Conservation (phyloP, 2,329 filamentous ascomycete genomes). For the Stromatinia cepivora region DNA sequence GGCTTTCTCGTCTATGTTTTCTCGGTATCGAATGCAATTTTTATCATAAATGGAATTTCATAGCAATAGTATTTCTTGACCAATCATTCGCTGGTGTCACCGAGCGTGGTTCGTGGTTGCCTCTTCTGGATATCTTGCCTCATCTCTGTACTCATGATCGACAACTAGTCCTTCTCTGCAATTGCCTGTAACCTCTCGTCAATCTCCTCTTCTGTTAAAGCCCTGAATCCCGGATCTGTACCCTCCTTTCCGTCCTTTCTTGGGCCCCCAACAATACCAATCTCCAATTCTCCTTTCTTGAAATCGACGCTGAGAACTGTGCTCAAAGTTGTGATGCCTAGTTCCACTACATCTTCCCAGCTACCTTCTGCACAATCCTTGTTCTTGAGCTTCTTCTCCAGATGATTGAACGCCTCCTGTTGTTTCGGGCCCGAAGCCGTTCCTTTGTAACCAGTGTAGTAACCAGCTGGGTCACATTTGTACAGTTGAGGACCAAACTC, state of each 20-base stretch:
- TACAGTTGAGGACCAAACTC: slow-evolving; percentile 93
- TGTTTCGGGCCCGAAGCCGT: slow-evolving; percentile 97
- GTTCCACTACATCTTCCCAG: slow-evolving; percentile 97
- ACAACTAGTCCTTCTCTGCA: slow-evolving; percentile 88
- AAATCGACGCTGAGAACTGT: slow-evolving; percentile 98
- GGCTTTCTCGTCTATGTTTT: slow-evolving; percentile 29
- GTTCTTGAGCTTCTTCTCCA: slow-evolving; percentile 99
- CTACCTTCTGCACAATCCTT: slow-evolving; percentile 89
- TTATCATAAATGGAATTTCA: slow-evolving; percentile 23
- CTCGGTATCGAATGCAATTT: slow-evolving; percentile 33
- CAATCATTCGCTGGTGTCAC: slow-evolving; percentile 31
- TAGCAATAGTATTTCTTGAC: slow-evolving; percentile 12
- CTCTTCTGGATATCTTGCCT: slow-evolving; percentile 31
- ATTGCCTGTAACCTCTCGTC: slow-evolving; percentile 97
- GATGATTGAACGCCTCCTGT: slow-evolving; percentile 95
- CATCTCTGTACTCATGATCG: slow-evolving; percentile 19
- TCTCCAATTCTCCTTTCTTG: slow-evolving; percentile 98
- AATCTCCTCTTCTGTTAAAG: slow-evolving; percentile 94
- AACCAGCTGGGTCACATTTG: slow-evolving; percentile 97
- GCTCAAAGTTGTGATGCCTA: slow-evolving; percentile 93
- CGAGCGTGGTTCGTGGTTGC: slow-evolving; percentile 31
- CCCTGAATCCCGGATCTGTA: slow-evolving; percentile 76
- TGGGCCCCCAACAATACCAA: slow-evolving; percentile 93
- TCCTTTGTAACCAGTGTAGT: slow-evolving; percentile 98
- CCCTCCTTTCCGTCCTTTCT: slow-evolving; percentile 80